These are phyloP conservation scores for Geosmithia putterillii DNA, from an alignment of 2,329 filamentous ascomycete genomes.

Conservation along the genomic window DNA sequence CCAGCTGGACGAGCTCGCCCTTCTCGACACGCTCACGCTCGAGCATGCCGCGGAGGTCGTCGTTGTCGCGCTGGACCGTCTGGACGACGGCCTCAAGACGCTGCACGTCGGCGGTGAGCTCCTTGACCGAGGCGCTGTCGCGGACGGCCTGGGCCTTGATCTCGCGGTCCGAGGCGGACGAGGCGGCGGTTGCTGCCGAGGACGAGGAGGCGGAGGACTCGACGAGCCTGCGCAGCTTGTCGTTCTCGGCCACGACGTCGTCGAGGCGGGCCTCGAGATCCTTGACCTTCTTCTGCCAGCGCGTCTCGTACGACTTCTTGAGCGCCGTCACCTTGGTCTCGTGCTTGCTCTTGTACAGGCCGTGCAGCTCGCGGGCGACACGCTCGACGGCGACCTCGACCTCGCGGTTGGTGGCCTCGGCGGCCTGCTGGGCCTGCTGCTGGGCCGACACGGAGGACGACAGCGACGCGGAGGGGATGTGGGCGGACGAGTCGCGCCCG, in stretches of 20 bases:
- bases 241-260: constrained; percentile 60
- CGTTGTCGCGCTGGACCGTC: constrained; percentile 59
- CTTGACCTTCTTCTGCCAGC: constrained; percentile 79
- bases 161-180: constrained; percentile 34
- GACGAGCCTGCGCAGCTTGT: constrained; percentile 56
- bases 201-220: neutral
- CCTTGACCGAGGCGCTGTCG: constrained; percentile 54
- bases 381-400: constrained; percentile 81
- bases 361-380: constrained; percentile 85
- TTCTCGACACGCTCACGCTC: constrained; percentile 72
- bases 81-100: constrained; percentile 62
- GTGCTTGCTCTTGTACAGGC: constrained; percentile 92
- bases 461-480: constrained; percentile 3
- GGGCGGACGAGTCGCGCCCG: constrained; percentile 32
- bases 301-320: constrained; percentile 71
- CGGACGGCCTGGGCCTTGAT: constrained; percentile 46
- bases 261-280: constrained; percentile 65
- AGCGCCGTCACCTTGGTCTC: constrained; percentile 89
- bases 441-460: neutral
- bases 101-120: constrained; percentile 61
- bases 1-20: constrained; percentile 67
- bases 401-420: constrained; percentile 34
- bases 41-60: constrained; percentile 50
- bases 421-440: constrained; percentile 20
- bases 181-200: constrained; percentile 47